A percentile compares a stretch with the other conserved stretches of the same genome.
phyloP scores from a whole-genome alignment of 179 eudicot genomes.

The Silene coronaria region DNA sequence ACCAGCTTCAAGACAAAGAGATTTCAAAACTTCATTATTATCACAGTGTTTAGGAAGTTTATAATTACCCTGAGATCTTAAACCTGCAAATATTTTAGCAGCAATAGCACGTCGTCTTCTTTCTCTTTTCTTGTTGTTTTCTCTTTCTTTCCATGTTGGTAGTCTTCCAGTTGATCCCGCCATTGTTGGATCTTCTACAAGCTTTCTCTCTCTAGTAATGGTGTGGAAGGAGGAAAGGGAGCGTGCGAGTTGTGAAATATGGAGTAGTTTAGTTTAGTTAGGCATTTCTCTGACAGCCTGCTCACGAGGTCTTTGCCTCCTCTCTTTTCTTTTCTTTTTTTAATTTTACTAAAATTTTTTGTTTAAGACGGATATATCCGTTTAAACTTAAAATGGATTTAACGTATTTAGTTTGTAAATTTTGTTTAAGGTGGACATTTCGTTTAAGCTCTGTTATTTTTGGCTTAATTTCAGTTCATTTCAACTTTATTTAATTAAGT shows the following conservation, averaged over 20 bases:
- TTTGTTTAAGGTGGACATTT: too few species aligned
- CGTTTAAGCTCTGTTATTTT: too few species aligned
- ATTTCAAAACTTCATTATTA: conserved; percentile 34
- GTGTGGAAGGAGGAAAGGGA: neutral
- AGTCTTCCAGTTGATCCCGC: conserved; percentile 33
- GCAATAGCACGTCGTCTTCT: conserved; percentile 32
- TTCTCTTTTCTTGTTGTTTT: conserved; percentile 34
- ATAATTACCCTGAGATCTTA: conserved; percentile 32
- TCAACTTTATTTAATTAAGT: too few species aligned
- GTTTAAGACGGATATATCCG: too few species aligned
- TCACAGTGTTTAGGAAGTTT: conserved; percentile 38
- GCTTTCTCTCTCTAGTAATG: neutral
- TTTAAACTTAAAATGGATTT: too few species aligned
- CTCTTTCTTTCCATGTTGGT: conserved; percentile 37
- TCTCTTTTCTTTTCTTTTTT: neutral
- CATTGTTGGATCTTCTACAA: conserved; percentile 6
- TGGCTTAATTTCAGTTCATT: too few species aligned
- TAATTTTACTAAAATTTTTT: neutral
- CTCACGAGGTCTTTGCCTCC: conserved; percentile 31
- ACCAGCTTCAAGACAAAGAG: conserved; percentile 35
- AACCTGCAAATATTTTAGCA: conserved; percentile 33
- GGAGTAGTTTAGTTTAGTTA: conserved; percentile 14
- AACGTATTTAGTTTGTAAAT: too few species aligned
- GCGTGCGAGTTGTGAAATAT: neutral
- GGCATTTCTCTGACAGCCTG: conserved; percentile 25